Conservation (phyloP, 441 rosid genomes). For the Bruguiera hainesii region DNA sequence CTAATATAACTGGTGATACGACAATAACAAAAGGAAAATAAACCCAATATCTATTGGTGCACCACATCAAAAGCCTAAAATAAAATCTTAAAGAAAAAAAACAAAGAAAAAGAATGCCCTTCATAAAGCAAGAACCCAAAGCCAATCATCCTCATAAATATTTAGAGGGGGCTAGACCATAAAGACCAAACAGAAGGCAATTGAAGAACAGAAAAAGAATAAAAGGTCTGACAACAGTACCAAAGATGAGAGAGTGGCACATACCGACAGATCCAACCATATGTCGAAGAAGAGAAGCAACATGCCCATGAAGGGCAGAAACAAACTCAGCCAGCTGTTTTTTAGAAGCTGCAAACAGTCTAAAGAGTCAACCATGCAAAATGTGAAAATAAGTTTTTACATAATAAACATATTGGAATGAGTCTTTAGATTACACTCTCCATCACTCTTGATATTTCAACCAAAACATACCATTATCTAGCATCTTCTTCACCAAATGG, state of each 20-base stretch:
- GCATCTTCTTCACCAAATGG: conserved; percentile 77
- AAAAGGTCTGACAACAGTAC: too few species aligned
- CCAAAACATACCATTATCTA: conserved; percentile 63
- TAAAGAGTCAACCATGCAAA: neutral
- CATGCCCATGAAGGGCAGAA: conserved; percentile 72
- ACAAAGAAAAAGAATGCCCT: neutral
- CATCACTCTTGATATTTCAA: conserved; percentile 9
- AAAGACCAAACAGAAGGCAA: neutral
- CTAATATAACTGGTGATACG: neutral
- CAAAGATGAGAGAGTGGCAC: neutral
- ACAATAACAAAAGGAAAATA: neutral
- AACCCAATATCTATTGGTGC: too few species aligned
- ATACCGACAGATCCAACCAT: conserved; percentile 92
- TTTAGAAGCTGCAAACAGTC: conserved; percentile 58
- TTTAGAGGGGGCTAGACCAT: neutral
- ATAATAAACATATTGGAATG: neutral
- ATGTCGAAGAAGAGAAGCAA: conserved; percentile 83
- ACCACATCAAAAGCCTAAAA: neutral
- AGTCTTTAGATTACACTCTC: conserved; percentile 5
- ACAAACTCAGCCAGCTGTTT: conserved; percentile 66
- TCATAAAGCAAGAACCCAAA: conserved; percentile 2
- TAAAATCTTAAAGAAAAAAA: too few species aligned
- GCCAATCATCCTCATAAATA: neutral
- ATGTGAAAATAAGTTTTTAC: neutral
- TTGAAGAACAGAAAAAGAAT: neutral